A percentile compares a stretch with the other conserved stretches of the same genome.
Conservation (phyloP, 169 alveolate genomes). For the Babesia microti region DNA sequence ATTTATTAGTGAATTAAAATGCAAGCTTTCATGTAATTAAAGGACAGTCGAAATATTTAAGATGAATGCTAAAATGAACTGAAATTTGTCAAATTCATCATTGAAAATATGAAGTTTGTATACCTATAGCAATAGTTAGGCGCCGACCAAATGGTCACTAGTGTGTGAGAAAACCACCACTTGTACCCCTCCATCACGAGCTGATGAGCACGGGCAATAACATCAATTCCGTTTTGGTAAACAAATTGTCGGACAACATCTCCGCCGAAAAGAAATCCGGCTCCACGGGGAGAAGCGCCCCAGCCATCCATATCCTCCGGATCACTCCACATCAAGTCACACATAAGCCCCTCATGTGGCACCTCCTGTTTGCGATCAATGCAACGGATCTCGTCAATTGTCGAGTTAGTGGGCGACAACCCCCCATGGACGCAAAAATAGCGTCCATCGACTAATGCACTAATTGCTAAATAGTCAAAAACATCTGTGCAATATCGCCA, state of each 20-base stretch:
- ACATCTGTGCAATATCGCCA: constrained; percentile 95
- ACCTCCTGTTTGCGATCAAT: constrained; percentile 89
- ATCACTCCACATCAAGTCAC: constrained; percentile 97
- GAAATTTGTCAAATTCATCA: too few relatives aligned
- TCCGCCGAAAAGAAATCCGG: constrained; percentile 94
- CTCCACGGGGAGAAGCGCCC: constrained; percentile 94
- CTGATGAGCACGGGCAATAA: constrained; percentile 93
- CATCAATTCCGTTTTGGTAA: constrained; percentile 80
- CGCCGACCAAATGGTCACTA: constrained; percentile 89
- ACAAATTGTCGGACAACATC: constrained; percentile 81
- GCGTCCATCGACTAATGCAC: constrained; percentile 92
- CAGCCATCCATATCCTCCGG: constrained; percentile 83
- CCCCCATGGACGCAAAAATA: constrained; percentile 98
- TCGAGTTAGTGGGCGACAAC: constrained; percentile 85
- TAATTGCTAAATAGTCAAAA: constrained; percentile 93
- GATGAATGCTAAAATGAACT: too few relatives aligned
- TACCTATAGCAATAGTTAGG: constrained; percentile 91
- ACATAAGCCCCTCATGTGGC: constrained; percentile 97
- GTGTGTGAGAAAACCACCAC: constrained; percentile 79
- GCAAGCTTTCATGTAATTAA: too few relatives aligned
- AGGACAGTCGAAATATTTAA: too few relatives aligned
- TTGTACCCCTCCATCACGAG: constrained; percentile 88
- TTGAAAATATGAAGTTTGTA: too few relatives aligned
- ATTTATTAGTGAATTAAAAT: too few relatives aligned
- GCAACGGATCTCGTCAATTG: constrained; percentile 86